phyloP scores from a whole-genome alignment of 1,284 basidiomycete genomes.

The Pulveroboletus sp. region DNA sequence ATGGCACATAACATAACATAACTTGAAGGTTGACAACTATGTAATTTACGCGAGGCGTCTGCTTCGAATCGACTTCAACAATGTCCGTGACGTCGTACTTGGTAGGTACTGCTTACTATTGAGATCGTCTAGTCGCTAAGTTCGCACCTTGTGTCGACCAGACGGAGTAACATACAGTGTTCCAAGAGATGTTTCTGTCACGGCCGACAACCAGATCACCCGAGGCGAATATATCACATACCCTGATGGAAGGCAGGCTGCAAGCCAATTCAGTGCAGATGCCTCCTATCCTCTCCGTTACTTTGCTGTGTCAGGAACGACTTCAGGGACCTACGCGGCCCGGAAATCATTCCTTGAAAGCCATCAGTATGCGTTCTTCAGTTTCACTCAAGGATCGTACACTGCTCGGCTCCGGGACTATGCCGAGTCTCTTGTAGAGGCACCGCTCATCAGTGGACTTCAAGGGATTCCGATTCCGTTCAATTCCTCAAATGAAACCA shows the following conservation, averaged over 20 bases:
- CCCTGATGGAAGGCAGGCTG: neutral
- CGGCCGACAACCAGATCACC: neutral
- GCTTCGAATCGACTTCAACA: neutral
- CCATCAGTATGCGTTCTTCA: conserved; percentile 5
- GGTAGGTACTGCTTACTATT: neutral
- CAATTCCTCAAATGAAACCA: neutral
- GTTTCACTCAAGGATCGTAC: neutral
- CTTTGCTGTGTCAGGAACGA: conserved; percentile 3
- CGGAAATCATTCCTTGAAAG: conserved; percentile 1
- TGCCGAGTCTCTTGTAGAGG: neutral
- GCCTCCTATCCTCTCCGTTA: neutral
- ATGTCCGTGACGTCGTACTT: neutral
- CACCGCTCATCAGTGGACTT: neutral
- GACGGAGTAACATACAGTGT: neutral
- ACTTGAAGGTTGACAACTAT: neutral
- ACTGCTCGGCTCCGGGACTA: neutral
- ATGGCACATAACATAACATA: too few species aligned
- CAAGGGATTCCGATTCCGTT: neutral
- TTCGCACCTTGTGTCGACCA: neutral
- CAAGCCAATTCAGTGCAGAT: neutral
- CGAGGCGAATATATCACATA: conserved; percentile 1
- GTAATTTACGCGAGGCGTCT: neutral
- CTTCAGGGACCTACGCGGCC: neutral
- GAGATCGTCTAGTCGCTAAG: neutral
- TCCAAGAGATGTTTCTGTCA: neutral